phyloP scores from a whole-genome alignment of 2,329 filamentous ascomycete genomes.

The Tetracladium maxilliforme region DNA sequence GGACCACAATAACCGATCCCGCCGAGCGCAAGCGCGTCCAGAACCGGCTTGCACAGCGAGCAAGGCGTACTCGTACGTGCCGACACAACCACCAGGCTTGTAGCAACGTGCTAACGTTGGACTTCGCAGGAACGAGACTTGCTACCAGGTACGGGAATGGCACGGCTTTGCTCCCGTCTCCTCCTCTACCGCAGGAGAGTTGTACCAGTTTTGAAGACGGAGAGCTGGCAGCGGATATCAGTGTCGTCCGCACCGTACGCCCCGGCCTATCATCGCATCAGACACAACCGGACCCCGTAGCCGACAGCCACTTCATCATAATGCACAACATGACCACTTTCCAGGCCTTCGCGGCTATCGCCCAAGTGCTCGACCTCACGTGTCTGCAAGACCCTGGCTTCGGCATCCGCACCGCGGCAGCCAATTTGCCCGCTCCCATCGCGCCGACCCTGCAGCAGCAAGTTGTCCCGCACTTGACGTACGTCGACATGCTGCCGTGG shows the following conservation, averaged over 20 bases:
- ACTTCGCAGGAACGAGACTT: conserved; percentile 5
- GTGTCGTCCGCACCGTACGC: conserved; percentile 1
- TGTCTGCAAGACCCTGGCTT: conserved; percentile 6
- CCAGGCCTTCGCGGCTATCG: conserved; percentile 6
- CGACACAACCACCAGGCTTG: background rate
- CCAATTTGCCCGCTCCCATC: conserved; percentile 5
- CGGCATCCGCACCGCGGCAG: conserved; percentile 5
- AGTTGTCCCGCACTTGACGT: conserved; percentile 6
- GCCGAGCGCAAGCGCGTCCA: conserved; percentile 4
- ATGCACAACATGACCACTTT: conserved; percentile 5
- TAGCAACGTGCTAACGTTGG: conserved; percentile 3
- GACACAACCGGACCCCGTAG: conserved; percentile 3
- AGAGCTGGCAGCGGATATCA: too few relatives aligned
- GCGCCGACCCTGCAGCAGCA: conserved; percentile 8
- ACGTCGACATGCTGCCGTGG: conserved; percentile 9
- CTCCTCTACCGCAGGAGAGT: conserved; percentile 2
- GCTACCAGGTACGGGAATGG: conserved; percentile 2
- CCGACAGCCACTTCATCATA: conserved; percentile 7
- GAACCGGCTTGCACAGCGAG: conserved; percentile 7
- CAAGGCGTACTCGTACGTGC: conserved; percentile 6
- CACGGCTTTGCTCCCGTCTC: background rate
- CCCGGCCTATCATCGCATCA: conserved; percentile 1
- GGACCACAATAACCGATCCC: conserved; percentile 4
- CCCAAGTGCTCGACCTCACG: conserved; percentile 4
- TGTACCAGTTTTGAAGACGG: too few relatives aligned